A percentile compares a stretch with the other conserved stretches of the same genome.
phyloP scores from a whole-genome alignment of 2,329 filamentous ascomycete genomes.

The Pseudopithomyces maydicus region DNA sequence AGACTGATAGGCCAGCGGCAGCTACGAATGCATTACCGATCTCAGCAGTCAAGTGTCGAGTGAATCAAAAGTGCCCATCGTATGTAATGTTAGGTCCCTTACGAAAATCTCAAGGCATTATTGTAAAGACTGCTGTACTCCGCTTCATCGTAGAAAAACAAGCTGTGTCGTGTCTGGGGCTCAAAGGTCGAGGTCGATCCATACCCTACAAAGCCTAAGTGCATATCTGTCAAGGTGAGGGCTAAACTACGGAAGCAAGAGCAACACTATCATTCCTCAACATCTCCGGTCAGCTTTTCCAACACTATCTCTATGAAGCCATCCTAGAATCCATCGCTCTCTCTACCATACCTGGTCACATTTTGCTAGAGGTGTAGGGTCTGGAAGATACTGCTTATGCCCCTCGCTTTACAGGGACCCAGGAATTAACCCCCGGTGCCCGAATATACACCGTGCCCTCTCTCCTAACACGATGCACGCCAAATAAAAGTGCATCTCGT shows the following conservation, averaged over 20 bases:
- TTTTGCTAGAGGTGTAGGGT: slow-evolving; percentile 18
- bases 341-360: slow-evolving; percentile 18
- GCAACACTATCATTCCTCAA: slow-evolving; percentile 11
- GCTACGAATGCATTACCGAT: too few species aligned
- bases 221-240: not conserved
- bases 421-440: slow-evolving; percentile 15
- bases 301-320: slow-evolving; percentile 18
- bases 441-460: slow-evolving; percentile 15
- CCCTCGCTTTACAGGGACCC: slow-evolving; percentile 15
- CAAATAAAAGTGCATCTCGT: slow-evolving; percentile 19
- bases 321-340: slow-evolving; percentile 18
- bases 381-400: slow-evolving; percentile 18
- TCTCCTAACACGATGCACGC: slow-evolving; percentile 18
- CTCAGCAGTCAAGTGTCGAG: too few species aligned
- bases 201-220: slow-evolving; percentile 7
- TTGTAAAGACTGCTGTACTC: too few species aligned
- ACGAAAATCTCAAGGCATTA: too few species aligned
- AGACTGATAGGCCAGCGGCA: too few species aligned
- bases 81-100: too few species aligned
- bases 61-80: too few species aligned
- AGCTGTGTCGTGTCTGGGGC: too few species aligned
- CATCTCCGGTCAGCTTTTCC: slow-evolving; percentile 14
- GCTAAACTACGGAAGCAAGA: slow-evolving; percentile 7
- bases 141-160: too few species aligned
- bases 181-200: too few species aligned